phyloP scores from a whole-genome alignment of 495 filamentous ascomycete species.

The Aspergillus kassunensis region DNA sequence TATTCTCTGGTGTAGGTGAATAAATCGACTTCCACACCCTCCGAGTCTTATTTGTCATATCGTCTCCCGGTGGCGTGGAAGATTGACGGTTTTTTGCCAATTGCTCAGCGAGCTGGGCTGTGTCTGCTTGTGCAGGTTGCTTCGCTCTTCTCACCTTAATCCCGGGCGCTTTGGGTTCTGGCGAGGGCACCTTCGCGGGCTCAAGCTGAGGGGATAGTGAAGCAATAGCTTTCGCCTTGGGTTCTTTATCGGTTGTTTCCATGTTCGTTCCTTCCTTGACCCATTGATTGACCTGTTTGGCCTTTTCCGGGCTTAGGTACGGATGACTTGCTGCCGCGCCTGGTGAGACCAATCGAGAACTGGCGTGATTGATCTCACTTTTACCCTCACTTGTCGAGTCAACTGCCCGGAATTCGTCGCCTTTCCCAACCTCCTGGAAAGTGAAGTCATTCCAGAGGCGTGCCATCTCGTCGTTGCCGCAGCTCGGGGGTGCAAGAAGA shows the following conservation, averaged over 20 bases:
- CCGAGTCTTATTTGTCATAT: slow-evolving; percentile 5
- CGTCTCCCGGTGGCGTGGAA: background rate
- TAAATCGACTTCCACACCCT: slow-evolving; percentile 23
- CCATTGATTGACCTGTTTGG: slow-evolving; percentile 24
- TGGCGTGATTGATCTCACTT: background rate
- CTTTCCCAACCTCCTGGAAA: slow-evolving; percentile 21
- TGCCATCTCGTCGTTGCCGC: slow-evolving; percentile 9
- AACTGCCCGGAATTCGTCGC: slow-evolving; percentile 13
- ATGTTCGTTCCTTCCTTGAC: slow-evolving; percentile 17
- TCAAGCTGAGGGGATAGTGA: background rate
- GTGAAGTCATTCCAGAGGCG: slow-evolving; percentile 25
- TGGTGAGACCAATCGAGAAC: background rate
- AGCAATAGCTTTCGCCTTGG: background rate
- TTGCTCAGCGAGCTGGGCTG: background rate
- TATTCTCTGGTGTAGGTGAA: no score
- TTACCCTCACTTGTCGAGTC: slow-evolving; percentile 1
- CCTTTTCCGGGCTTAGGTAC: slow-evolving; percentile 22
- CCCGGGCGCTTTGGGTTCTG: no score
- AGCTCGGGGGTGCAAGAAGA: slow-evolving; percentile 9
- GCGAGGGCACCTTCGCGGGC: background rate
- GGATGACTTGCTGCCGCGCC: slow-evolving; percentile 11
- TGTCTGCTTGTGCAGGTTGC: background rate
- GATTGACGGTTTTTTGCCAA: background rate
- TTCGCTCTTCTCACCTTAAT: slow-evolving; percentile 15
- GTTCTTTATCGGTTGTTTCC: background rate